phyloP scores from a whole-genome alignment of 2,329 filamentous ascomycete genomes.

The Plenodomus biglobosus region DNA sequence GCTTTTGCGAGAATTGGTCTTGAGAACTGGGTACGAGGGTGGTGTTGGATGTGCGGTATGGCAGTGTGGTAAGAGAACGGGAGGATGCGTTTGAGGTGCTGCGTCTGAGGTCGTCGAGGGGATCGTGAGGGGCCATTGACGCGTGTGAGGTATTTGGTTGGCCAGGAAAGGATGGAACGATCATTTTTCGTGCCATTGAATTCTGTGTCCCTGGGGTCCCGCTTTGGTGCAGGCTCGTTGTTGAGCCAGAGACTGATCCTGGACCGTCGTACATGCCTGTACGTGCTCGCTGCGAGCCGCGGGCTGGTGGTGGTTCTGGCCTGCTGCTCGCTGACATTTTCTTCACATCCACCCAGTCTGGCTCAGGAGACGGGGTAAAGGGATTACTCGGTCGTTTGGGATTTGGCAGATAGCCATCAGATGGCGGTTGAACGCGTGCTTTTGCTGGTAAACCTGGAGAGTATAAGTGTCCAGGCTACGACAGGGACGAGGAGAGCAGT shows the following conservation, averaged over 20 bases:
- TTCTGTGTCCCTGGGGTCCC: constrained; percentile 9
- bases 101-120: constrained; percentile 25
- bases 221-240: constrained; percentile 20
- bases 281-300: constrained; percentile 33
- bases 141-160: constrained; percentile 19
- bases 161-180: constrained; percentile 31
- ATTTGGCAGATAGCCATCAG: constrained; percentile 66
- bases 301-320: constrained; percentile 37
- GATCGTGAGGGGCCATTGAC: constrained; percentile 21
- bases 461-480: constrained; percentile 25
- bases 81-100: constrained; percentile 31
- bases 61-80: constrained; percentile 31
- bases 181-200: constrained; percentile 33
- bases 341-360: constrained; percentile 73
- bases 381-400: constrained; percentile 77
- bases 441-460: constrained; percentile 68
- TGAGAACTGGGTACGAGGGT: neutral
- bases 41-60: constrained; percentile 15
- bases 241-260: constrained; percentile 6
- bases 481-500: constrained; percentile 55
- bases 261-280: constrained; percentile 11
- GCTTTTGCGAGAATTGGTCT: constrained; percentile 9
- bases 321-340: constrained; percentile 18
- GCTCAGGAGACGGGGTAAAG: constrained; percentile 71
- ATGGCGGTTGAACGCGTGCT: constrained; percentile 69